Conservation (phyloP, 768 basidiomycete species). For the Suillus subaureus region DNA sequence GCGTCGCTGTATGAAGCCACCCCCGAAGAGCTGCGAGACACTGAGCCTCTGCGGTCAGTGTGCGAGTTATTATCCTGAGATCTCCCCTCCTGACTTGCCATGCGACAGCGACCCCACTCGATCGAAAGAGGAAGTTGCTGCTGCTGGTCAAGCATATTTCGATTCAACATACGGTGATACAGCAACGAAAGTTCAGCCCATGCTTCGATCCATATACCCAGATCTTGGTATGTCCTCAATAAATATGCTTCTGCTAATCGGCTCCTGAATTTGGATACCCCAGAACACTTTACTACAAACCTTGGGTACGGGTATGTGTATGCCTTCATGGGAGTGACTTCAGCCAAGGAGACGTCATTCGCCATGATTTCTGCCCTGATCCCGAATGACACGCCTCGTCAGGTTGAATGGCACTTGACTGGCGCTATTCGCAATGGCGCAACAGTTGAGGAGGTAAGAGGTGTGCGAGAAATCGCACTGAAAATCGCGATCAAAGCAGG, state of each 20-base stretch:
- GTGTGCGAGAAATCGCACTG: constrained; percentile 58
- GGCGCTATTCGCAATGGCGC: constrained; percentile 60
- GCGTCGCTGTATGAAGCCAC: constrained; percentile 52
- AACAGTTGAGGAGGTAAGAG: constrained; percentile 50
- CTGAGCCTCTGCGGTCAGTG: constrained; percentile 46
- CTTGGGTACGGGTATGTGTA: constrained; percentile 63
- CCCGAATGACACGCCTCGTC: constrained; percentile 60
- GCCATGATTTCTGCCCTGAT: constrained; percentile 63
- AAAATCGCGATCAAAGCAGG: constrained; percentile 50
- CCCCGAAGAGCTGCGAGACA: constrained; percentile 55
- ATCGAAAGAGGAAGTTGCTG: constrained; percentile 46
- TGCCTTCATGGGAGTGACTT: constrained; percentile 47
- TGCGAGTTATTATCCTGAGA: too few species aligned
- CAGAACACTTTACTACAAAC: constrained; percentile 56
- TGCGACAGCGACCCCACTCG: constrained; percentile 39
- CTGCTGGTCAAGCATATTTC: constrained; percentile 47
- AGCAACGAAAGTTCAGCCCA: constrained; percentile 44
- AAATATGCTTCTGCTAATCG: neutral
- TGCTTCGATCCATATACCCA: constrained; percentile 57
- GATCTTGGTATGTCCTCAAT: constrained; percentile 54
- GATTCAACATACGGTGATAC: constrained; percentile 57
- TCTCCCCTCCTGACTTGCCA: too few species aligned
- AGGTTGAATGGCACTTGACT: constrained; percentile 66
- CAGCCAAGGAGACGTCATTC: constrained; percentile 59
- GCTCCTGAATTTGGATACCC: neutral